phyloP scores from a whole-genome alignment of 1,284 basidiomycete species.

The Trichosporon sp. region DNA sequence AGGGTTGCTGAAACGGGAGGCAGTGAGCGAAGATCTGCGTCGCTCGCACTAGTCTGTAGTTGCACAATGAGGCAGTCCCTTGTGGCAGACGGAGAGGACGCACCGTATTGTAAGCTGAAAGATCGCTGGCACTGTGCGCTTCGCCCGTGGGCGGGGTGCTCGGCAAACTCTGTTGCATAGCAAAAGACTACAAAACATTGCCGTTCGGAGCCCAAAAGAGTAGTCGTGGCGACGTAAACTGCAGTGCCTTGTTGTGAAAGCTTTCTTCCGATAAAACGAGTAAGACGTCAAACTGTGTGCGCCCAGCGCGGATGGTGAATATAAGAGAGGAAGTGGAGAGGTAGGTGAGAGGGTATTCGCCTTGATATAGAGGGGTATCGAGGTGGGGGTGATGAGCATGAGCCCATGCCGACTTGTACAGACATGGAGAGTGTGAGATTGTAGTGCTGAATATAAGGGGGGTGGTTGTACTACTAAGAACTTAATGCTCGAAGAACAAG shows the following conservation, averaged over 20 bases:
- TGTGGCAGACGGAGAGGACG: no score
- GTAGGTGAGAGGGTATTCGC: background rate
- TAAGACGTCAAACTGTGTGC: slow-evolving; percentile 12
- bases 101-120: no score
- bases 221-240: slow-evolving; percentile 15
- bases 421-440: background rate
- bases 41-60: no score
- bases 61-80: no score
- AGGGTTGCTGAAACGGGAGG: no score
- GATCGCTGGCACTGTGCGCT: background rate
- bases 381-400: slow-evolving; percentile 11
- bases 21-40: no score
- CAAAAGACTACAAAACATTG: slow-evolving; percentile 1
- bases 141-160: background rate
- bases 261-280: slow-evolving; percentile 13
- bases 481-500: background rate
- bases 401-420: slow-evolving; percentile 1
- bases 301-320: background rate
- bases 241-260: slow-evolving; percentile 4
- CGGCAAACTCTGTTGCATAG: slow-evolving; percentile 12
- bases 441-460: background rate
- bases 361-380: slow-evolving; percentile 9
- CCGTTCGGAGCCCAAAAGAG: slow-evolving; percentile 11
- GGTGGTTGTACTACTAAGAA: background rate
- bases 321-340: slow-evolving; percentile 1